Evolutionary conservation across 164 flowering plant genomes (phyloP), one percentile per base, ranked within the genome.

Genomic region (Umbellularia californica): DNA sequence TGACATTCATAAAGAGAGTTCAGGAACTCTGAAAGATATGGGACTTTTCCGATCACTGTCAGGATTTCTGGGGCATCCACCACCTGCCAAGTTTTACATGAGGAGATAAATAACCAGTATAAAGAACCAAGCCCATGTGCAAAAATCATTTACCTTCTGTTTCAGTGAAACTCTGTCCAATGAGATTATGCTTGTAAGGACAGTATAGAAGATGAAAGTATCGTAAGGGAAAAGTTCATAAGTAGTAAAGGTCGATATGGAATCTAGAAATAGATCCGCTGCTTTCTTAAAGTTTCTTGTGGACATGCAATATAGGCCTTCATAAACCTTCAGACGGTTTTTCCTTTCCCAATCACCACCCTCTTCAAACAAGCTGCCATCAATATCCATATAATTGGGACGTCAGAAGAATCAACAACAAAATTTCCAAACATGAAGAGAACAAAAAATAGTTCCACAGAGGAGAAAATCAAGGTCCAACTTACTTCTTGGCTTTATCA

Each of bases 301-400:
- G 71, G 99, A 83, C 98, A 95, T 87, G 92, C 91, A 95, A 80
- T 82, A 93, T 76, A 93, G 82, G 73, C 99, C 98, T 78, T 95
- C 99, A 73, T 95, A 95, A 74, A 95, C 99, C 84, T 95, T 93
- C 84, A 95, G 80, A 0, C 98, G 88, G 78, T 95, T 95, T 85
- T 95, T 95, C 85, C 98, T 92, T 79, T 95, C 98, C 99, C 98
- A 95, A 78, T 95, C 99, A 84, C 99, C 99, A 60, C 98, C 99
- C 83, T 95, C 98, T 79, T 95, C 99, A 83, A 95, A 95, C 84
- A 95, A 86, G 74, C 99, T 95, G 88, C 51, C 60, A 82, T 70
- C 67, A 72, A 24, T 23, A 33, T 63, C 35, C 3, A 68, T 41
- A 67, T 17, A 73, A 33, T 75, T 13, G 47, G 55, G 20, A 72